A percentile compares a stretch with the other conserved stretches of the same genome.
Evolutionary conservation across 2,329 filamentous ascomycete genomes (phyloP).

Genomic region (Lachnellula hyalina): DNA sequence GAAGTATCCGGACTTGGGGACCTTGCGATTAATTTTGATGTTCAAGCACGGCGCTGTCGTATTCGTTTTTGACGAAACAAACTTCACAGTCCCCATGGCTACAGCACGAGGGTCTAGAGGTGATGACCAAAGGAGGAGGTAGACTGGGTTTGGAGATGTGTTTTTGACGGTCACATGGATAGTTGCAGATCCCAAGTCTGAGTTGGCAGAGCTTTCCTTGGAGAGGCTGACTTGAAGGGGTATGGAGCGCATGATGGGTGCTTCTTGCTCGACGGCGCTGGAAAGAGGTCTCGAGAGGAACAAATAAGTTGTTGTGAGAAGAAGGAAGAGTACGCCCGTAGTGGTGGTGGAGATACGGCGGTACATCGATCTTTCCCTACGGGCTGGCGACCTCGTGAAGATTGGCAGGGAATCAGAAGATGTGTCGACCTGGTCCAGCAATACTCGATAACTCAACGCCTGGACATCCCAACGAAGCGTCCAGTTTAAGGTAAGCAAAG

Average conservation of each 20-base stretch:
- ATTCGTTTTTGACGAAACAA: constrained; percentile 19
- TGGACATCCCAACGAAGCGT: not conserved
- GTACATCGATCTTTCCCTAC: not conserved
- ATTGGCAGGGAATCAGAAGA: not conserved
- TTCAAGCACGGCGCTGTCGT: constrained; percentile 13
- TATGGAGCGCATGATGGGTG: not conserved
- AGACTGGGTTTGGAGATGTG: constrained; percentile 25
- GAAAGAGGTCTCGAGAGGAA: not conserved
- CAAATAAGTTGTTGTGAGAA: constrained; percentile 1
- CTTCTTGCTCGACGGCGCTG: not conserved
- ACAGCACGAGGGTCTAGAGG: constrained; percentile 33
- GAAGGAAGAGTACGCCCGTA: not conserved
- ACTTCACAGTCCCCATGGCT: constrained; percentile 29
- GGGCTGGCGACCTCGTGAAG: not conserved
- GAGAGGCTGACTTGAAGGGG: constrained; percentile 8
- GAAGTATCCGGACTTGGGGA: constrained; percentile 27
- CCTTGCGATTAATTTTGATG: constrained; percentile 26
- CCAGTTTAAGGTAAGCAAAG: not conserved
- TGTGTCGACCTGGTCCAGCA: not conserved
- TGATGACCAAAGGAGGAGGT: constrained; percentile 34
- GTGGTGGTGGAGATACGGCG: not conserved
- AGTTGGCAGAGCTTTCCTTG: not conserved
- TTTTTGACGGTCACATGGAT: constrained; percentile 27
- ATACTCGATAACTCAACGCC: not conserved
- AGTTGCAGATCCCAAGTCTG: not conserved